Base-by-base conservation (phyloP, 257 asterid genomes). In the Anisodus acutangulus region DNA sequence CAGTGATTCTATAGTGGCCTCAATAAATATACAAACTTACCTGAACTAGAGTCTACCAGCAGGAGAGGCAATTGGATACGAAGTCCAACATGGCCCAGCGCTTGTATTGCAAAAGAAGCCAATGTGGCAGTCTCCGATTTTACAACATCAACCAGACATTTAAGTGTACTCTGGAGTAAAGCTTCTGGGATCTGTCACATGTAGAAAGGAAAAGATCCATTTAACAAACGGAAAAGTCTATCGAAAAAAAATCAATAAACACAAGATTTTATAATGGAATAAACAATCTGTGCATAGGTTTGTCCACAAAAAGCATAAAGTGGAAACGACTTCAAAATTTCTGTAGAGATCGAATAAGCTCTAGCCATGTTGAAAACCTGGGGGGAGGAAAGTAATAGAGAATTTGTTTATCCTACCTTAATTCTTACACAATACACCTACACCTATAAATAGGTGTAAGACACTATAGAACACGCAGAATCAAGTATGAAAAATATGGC, bases 31-130 rank as follows among this genome's bases (percentile, higher is more conserved):
- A 82, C 58, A 83, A 62, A 72, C 87, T 41, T 83, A 96, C 99
- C 98, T 90, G 90, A 86, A 80, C 87, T 87, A 80, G 97, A 88
- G 82, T 90, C 97, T 84, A 88, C 83, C 84, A 83, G 90, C 89
- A 94, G 84, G 51, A 88, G 91, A 90, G 98, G 98, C 86, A 96
- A 90, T 79, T 94, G 92, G 82, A 87, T 80, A 81, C 95, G 87
- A 85, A 94, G 92, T 87, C 98, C 99, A 90, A 96, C 92, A 89
- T 94, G 98, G 85, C 99, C 99, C 87, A 96, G 90, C 67, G 98
- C 93, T 93, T 93, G 95, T 95, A 94, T 90, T 63, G 97, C 98
- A 83, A 89, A 89, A 54, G 97, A 94, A 90, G 99, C 98, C 89
- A 94, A 87, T 71, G 95, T 69, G 49, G 92, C 88, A 59, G 91